These are phyloP conservation scores for Collybiopsis confluens DNA, from an alignment of 768 basidiomycete species.

Conservation along the genomic window DNA sequence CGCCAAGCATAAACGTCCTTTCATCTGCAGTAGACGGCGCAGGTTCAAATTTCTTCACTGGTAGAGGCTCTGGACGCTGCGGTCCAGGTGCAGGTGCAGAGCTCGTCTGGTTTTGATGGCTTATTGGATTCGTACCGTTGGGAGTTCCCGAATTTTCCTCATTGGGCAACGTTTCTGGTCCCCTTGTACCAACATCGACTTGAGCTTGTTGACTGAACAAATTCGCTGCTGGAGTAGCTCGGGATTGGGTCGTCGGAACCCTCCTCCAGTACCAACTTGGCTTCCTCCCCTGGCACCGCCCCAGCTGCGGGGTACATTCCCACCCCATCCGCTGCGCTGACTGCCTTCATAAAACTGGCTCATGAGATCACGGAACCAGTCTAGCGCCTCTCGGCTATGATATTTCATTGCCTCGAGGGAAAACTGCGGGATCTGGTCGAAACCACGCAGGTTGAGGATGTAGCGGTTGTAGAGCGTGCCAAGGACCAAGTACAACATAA, in stretches of 20 bases:
- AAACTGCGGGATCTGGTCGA: conserved; percentile 71
- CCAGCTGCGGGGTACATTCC: conserved; percentile 14
- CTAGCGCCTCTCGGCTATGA: conserved; percentile 37
- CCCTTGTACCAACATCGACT: conserved; percentile 13
- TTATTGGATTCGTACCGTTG: conserved; percentile 13
- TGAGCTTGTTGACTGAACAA: conserved; percentile 38
- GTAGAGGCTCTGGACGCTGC: not conserved
- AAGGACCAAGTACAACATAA: conserved; percentile 62
- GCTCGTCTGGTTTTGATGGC: conserved; percentile 14
- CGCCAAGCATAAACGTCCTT: conserved; percentile 27
- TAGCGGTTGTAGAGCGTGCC: conserved; percentile 77
- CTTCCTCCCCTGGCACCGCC: conserved; percentile 16
- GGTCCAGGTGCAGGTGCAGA: conserved; percentile 8
- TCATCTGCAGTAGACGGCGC: conserved; percentile 21
- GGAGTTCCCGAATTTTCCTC: conserved; percentile 18
- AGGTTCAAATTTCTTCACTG: conserved; percentile 10
- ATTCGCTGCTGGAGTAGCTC: conserved; percentile 20
- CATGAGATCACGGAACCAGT: conserved; percentile 34
- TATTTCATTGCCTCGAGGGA: conserved; percentile 48
- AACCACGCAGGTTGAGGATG: conserved; percentile 65
- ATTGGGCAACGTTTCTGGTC: no score
- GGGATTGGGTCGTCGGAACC: conserved; percentile 11
- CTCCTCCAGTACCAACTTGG: not conserved
- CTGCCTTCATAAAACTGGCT: conserved; percentile 10
- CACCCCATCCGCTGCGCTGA: conserved; percentile 20